Percentiles rank a stretch among this genome's conserved stretches.
These are phyloP conservation scores for Bonia amplexicaulis DNA, from an alignment of 176 grass and related monocot species.

Conservation along the genomic window DNA sequence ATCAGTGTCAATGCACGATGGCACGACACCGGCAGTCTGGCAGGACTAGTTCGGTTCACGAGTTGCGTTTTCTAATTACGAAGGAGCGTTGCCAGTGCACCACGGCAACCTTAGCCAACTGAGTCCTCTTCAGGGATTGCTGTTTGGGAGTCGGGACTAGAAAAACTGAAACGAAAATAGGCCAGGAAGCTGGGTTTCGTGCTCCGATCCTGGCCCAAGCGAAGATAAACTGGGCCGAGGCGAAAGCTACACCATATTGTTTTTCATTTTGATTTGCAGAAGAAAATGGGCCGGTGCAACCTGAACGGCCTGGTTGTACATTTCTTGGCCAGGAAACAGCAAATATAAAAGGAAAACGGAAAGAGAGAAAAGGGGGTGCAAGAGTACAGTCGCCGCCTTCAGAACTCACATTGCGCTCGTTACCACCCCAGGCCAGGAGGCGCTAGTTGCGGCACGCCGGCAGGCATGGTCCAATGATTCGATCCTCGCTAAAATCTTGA, in stretches of 20 bases:
- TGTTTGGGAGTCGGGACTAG: not conserved
- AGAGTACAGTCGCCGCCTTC: not conserved
- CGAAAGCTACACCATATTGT: not conserved
- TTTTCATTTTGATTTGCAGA: not conserved
- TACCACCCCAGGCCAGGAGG: not conserved
- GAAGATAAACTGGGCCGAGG: not conserved
- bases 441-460: not conserved
- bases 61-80: no score
- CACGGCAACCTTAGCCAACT: no score
- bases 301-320: not conserved
- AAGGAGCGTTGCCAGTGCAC: no score
- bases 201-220: not conserved
- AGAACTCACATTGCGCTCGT: not conserved
- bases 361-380: no score
- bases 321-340: not conserved
- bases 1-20: not conserved
- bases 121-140: not conserved
- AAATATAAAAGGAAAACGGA: not conserved
- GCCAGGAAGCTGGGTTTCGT: not conserved
- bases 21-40: not conserved
- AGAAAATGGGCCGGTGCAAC: not conserved
- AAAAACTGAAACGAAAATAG: not conserved
- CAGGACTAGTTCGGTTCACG: not conserved
- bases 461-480: not conserved
- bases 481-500: not conserved